These are phyloP conservation scores for Termitomyces bulborhizus DNA, from an alignment of 768 basidiomycete species.

Conservation along the genomic window DNA sequence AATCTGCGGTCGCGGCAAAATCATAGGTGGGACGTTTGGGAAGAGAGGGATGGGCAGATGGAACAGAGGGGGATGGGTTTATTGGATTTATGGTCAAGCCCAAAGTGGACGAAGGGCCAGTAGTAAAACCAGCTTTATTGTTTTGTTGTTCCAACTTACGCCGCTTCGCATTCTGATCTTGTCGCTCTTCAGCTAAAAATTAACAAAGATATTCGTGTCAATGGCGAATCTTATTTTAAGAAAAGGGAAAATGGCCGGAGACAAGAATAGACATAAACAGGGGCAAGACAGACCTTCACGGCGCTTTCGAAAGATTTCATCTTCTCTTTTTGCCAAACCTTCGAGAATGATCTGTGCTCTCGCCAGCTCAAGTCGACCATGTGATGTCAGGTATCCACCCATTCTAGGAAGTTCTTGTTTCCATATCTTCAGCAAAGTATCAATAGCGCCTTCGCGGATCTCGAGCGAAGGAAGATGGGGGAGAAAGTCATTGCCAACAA, in stretches of 20 bases:
- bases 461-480: constrained; percentile 97
- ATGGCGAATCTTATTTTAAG: constrained; percentile 17
- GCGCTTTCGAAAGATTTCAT: constrained; percentile 89
- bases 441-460: constrained; percentile 98
- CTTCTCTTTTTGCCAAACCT: constrained; percentile 89
- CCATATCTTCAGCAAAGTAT: constrained; percentile 95
- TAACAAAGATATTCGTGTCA: constrained; percentile 21
- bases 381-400: constrained; percentile 96
- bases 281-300: constrained; percentile 72
- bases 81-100: constrained; percentile 41
- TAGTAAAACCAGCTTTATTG: constrained; percentile 28
- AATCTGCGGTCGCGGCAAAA: constrained; percentile 73
- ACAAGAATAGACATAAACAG: constrained; percentile 12
- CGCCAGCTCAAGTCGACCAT: constrained; percentile 80
- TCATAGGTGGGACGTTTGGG: constrained; percentile 60
- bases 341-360: constrained; percentile 93
- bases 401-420: constrained; percentile 87
- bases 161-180: constrained; percentile 86
- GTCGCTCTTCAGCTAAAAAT: constrained; percentile 82
- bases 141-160: constrained; percentile 60
- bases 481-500: constrained; percentile 99
- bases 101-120: constrained; percentile 44
- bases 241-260: constrained; percentile 8
- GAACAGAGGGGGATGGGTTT: constrained; percentile 24
- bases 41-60: constrained; percentile 49